Conservation (phyloP, 306 rosid genomes). For the Cicer pinnatifidum region DNA sequence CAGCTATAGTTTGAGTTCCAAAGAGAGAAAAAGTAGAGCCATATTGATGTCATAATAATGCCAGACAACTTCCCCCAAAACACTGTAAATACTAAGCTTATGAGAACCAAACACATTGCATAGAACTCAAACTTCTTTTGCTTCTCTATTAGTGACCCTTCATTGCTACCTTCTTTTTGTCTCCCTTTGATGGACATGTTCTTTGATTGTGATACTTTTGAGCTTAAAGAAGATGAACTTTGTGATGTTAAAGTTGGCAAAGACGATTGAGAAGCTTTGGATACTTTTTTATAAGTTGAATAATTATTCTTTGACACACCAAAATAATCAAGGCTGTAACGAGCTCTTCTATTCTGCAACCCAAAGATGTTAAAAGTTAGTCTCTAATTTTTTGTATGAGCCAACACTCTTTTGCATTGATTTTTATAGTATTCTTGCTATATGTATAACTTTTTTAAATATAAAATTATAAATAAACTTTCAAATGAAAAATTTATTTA, state of each 20-base stretch:
- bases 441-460: no score
- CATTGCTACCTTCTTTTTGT: not conserved
- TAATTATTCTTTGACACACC: conserved; percentile 44
- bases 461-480: no score
- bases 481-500: no score
- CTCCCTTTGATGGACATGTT: conserved; percentile 31
- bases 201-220: conserved; percentile 37
- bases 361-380: not conserved
- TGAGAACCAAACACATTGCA: conserved; percentile 56
- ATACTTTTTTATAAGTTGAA: conserved; percentile 24
- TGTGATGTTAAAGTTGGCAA: conserved; percentile 16
- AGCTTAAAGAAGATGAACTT: conserved; percentile 38
- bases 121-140: conserved; percentile 40
- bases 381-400: no score
- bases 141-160: conserved; percentile 40
- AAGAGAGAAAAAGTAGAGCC: conserved; percentile 50
- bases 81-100: conserved; percentile 62
- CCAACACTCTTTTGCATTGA: no score
- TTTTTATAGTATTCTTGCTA: no score
- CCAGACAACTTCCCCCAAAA: conserved; percentile 66
- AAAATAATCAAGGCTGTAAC: conserved; percentile 39
- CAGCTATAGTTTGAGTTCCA: conserved; percentile 22
- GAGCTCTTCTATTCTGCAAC: conserved; percentile 57
- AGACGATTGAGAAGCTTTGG: conserved; percentile 3
- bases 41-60: conserved; percentile 56